A percentile compares a stretch with the other conserved stretches of the same genome.
These are phyloP conservation scores for Tricladium varicosporioides DNA, from an alignment of 2,329 filamentous ascomycete genomes.

Conservation along the genomic window DNA sequence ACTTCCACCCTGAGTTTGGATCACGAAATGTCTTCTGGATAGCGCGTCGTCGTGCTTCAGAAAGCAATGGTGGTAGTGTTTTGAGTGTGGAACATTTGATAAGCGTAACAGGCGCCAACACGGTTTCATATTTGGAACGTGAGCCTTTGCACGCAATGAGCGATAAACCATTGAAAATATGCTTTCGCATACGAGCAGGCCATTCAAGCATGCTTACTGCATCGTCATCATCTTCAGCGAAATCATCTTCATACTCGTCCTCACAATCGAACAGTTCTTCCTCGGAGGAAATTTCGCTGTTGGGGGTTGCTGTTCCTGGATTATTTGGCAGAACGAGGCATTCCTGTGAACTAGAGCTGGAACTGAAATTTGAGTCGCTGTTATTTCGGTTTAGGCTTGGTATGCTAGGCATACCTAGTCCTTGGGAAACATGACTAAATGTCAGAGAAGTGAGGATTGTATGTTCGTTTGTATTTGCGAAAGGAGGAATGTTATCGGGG, in stretches of 20 bases:
- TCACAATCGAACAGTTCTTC: background rate
- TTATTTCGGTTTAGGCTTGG: background rate
- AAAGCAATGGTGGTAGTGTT: background rate
- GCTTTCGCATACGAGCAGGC: constrained; percentile 2
- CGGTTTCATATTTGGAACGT: background rate
- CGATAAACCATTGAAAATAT: constrained; percentile 3
- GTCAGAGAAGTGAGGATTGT: constrained; percentile 1
- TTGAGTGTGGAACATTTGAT: constrained; percentile 1
- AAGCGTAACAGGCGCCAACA: background rate
- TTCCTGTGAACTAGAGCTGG: background rate
- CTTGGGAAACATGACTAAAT: background rate
- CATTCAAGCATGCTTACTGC: constrained; percentile 3
- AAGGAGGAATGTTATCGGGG: constrained; percentile 1
- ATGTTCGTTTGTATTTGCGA: constrained; percentile 1
- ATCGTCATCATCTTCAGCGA: background rate
- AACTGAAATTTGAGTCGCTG: background rate
- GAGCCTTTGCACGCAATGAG: constrained; percentile 1
- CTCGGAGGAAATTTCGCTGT: constrained; percentile 1
- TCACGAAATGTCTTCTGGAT: constrained; percentile 2
- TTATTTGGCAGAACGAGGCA: background rate
- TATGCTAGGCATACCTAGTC: background rate
- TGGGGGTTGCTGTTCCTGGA: background rate
- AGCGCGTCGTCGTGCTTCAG: constrained; percentile 1
- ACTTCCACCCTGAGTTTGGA: background rate
- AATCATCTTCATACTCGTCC: background rate